Evolutionary conservation across 345 rosid genomes (phyloP).

Genomic region (Boechera retrofracta): DNA sequence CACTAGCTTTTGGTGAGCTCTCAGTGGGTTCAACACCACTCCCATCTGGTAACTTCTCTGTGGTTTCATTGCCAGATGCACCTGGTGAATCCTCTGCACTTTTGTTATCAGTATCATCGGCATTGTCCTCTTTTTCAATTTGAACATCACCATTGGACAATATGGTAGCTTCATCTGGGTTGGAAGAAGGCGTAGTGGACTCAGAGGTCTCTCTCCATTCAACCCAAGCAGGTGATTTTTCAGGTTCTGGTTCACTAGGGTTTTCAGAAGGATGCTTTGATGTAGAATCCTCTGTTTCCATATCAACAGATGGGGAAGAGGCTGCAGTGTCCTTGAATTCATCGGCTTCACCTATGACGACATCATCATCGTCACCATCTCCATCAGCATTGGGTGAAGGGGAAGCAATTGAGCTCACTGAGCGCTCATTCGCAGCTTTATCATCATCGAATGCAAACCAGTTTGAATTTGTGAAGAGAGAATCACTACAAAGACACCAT

Average conservation of each 20-base stretch:
- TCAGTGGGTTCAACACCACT: slow-evolving; percentile 8
- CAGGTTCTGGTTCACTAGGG: slow-evolving; percentile 56
- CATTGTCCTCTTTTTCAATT: slow-evolving; percentile 45
- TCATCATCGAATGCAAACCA: slow-evolving; percentile 93
- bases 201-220: slow-evolving; percentile 83
- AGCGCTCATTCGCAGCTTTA: slow-evolving; percentile 58
- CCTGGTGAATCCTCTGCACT: slow-evolving; percentile 26
- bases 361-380: slow-evolving; percentile 51
- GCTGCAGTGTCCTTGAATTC: slow-evolving; percentile 57
- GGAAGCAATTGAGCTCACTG: slow-evolving; percentile 61
- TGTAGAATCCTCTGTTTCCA: slow-evolving; percentile 50
- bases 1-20: neutral
- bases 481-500: slow-evolving; percentile 58
- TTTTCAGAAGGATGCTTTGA: slow-evolving; percentile 48
- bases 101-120: slow-evolving; percentile 40
- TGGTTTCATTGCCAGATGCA: slow-evolving; percentile 20
- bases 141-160: slow-evolving; percentile 54
- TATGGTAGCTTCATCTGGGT: slow-evolving; percentile 45
- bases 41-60: slow-evolving; percentile 21
- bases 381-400: slow-evolving; percentile 65
- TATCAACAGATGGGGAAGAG: slow-evolving; percentile 52
- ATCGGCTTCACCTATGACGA: slow-evolving; percentile 54
- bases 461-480: slow-evolving; percentile 86
- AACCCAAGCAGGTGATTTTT: slow-evolving; percentile 71
- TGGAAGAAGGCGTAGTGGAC: slow-evolving; percentile 48